Evolutionary conservation across 768 basidiomycete species (phyloP).

Genomic region (Pisolithus microcarpus): DNA sequence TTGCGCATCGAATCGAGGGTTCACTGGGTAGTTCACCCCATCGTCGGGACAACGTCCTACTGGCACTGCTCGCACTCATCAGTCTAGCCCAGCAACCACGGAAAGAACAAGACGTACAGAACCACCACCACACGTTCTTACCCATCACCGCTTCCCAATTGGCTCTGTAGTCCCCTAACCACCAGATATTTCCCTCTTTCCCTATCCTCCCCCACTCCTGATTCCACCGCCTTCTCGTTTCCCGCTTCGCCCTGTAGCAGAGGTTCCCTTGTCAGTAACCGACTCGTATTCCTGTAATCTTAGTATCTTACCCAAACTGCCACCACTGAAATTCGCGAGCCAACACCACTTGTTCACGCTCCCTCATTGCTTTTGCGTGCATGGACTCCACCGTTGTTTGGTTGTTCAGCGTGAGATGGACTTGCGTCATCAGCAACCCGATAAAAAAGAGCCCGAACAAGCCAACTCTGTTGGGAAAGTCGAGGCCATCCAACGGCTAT

Average conservation of each 20-base stretch:
- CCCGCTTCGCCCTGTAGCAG: slow-evolving; percentile 43
- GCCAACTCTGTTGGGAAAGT: slow-evolving; percentile 40
- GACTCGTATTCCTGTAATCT: no score
- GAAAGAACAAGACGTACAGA: slow-evolving; percentile 48
- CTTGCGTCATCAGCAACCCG: slow-evolving; percentile 51
- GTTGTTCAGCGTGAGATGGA: slow-evolving; percentile 52
- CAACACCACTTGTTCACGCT: slow-evolving; percentile 52
- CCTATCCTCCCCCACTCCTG: slow-evolving; percentile 72
- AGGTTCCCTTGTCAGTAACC: neutral
- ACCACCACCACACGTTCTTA: slow-evolving; percentile 56
- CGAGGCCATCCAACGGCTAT: no score
- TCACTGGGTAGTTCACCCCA: slow-evolving; percentile 57
- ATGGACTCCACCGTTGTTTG: slow-evolving; percentile 82
- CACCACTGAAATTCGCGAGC: slow-evolving; percentile 47
- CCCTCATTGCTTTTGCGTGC: slow-evolving; percentile 47
- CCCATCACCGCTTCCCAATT: slow-evolving; percentile 89
- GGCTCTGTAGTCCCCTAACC: slow-evolving; percentile 50
- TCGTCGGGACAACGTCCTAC: slow-evolving; percentile 48
- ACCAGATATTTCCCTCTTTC: slow-evolving; percentile 84
- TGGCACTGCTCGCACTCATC: slow-evolving; percentile 29
- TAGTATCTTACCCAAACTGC: slow-evolving; percentile 40
- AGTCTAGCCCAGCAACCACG: slow-evolving; percentile 2
- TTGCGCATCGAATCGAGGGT: slow-evolving; percentile 65
- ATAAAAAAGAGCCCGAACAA: slow-evolving; percentile 68
- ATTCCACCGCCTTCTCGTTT: slow-evolving; percentile 51